A percentile compares a stretch with the other conserved stretches of the same genome.
Conservation (phyloP, 192 early-diverging fungal species). For the Glomus cerebriforme region DNA sequence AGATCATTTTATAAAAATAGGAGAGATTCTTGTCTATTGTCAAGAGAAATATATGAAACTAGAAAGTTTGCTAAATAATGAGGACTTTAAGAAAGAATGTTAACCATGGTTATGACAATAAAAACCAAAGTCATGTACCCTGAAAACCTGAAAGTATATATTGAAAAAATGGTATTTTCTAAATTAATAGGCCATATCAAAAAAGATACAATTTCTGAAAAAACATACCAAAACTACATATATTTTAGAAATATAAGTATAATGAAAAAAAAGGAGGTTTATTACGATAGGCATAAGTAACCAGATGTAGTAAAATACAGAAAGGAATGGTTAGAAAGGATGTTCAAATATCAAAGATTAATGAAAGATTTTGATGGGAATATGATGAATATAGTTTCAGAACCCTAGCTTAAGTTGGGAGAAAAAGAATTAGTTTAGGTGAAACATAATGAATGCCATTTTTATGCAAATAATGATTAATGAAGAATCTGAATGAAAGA, state of each 20-base stretch:
- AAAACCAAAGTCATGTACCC: background rate
- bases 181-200: background rate
- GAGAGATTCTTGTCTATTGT: background rate
- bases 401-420: background rate
- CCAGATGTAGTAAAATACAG: constrained; percentile 25
- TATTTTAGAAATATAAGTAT: background rate
- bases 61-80: background rate
- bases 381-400: background rate
- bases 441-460: constrained; percentile 28
- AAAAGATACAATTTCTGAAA: background rate
- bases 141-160: background rate
- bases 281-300: no score
- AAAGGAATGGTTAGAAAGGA: constrained; percentile 19
- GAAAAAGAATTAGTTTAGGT: constrained; percentile 18
- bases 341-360: constrained; percentile 15
- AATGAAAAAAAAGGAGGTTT: no score
- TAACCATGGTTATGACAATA: background rate
- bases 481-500: constrained; percentile 17
- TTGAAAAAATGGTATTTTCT: background rate
- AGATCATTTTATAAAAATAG: background rate
- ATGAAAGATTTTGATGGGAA: constrained; percentile 26
- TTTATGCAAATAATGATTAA: constrained; percentile 25
- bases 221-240: constrained; percentile 15
- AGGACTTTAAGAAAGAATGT: background rate
- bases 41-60: constrained; percentile 8